A percentile compares a stretch with the other conserved stretches of the same genome.
These are phyloP conservation scores for Apiospora aurea DNA, from an alignment of 2,329 filamentous ascomycete species.

Conservation along the genomic window DNA sequence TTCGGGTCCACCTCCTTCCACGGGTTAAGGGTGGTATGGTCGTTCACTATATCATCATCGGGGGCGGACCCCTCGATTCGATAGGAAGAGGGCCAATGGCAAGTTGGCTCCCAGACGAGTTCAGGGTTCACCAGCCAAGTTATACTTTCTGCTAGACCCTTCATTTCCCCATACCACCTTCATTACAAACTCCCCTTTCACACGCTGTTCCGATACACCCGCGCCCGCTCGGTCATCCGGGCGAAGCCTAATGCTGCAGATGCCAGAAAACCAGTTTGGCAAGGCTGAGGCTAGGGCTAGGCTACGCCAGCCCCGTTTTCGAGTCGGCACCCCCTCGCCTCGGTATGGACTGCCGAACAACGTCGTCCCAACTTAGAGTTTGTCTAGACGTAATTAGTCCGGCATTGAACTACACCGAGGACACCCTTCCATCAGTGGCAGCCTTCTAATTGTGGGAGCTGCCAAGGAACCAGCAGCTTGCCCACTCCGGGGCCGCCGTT, in stretches of 20 bases:
- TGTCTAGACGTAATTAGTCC: background rate
- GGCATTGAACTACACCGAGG: background rate
- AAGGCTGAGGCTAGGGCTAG: conserved; percentile 6
- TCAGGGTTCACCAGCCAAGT: background rate
- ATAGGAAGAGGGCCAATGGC: background rate
- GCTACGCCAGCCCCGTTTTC: background rate
- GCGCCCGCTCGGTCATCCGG: background rate
- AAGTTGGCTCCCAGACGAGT: background rate
- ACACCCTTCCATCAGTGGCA: background rate
- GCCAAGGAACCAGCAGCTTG: background rate
- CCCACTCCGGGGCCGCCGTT: background rate
- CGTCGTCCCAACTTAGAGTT: background rate
- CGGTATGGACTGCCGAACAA: background rate
- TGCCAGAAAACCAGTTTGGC: background rate
- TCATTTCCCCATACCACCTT: background rate
- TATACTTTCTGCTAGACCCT: background rate
- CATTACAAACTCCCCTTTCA: background rate
- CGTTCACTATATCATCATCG: background rate
- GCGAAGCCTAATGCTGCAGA: background rate
- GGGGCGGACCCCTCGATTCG: background rate
- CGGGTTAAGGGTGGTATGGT: background rate
- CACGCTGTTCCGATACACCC: background rate
- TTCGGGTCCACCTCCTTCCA: background rate
- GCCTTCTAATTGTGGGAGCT: background rate
- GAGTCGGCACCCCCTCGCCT: background rate